Conservation (phyloP, 768 basidiomycete species). For the Krasilnikovozyma curviuscula region DNA sequence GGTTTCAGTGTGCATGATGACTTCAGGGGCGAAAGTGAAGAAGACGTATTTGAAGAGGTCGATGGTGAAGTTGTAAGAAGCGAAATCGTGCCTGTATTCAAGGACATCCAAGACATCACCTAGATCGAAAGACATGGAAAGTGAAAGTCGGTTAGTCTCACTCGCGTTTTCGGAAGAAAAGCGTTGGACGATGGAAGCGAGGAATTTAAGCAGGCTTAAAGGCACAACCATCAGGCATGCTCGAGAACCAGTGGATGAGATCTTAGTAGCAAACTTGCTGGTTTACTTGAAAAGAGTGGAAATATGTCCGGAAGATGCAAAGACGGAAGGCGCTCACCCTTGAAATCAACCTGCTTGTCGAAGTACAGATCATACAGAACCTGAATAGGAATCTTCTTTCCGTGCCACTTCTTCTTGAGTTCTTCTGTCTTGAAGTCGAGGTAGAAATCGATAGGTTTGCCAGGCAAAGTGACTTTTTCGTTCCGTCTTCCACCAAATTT, state of each 20-base stretch:
- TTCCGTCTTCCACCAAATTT: slow-evolving; percentile 53
- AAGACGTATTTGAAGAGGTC: slow-evolving; percentile 90
- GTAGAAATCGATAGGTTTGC: slow-evolving; percentile 70
- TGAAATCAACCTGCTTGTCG: slow-evolving; percentile 87
- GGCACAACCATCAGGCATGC: too few relatives aligned
- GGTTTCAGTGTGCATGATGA: slow-evolving; percentile 67
- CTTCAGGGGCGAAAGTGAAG: slow-evolving; percentile 70
- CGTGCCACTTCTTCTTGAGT: slow-evolving; percentile 57
- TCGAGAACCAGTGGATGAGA: neutral
- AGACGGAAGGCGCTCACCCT: slow-evolving; percentile 38
- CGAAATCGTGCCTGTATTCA: slow-evolving; percentile 92
- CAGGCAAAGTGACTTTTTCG: slow-evolving; percentile 66
- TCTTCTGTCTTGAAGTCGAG: slow-evolving; percentile 72
- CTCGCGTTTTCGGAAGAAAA: too few relatives aligned
- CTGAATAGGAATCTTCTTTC: slow-evolving; percentile 94
- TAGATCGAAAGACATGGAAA: slow-evolving; percentile 21
- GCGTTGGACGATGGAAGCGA: too few relatives aligned
- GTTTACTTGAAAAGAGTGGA: neutral
- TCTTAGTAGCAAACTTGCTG: neutral
- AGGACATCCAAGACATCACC: slow-evolving; percentile 84
- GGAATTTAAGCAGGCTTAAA: too few relatives aligned
- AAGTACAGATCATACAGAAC: slow-evolving; percentile 94
- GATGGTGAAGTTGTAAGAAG: slow-evolving; percentile 70
- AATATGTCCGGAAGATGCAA: neutral
- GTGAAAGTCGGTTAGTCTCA: neutral